Percentiles rank a stretch among this genome's conserved stretches.
Evolutionary conservation across 106 monocot species (phyloP).

Genomic region (Allium fistulosum): DNA sequence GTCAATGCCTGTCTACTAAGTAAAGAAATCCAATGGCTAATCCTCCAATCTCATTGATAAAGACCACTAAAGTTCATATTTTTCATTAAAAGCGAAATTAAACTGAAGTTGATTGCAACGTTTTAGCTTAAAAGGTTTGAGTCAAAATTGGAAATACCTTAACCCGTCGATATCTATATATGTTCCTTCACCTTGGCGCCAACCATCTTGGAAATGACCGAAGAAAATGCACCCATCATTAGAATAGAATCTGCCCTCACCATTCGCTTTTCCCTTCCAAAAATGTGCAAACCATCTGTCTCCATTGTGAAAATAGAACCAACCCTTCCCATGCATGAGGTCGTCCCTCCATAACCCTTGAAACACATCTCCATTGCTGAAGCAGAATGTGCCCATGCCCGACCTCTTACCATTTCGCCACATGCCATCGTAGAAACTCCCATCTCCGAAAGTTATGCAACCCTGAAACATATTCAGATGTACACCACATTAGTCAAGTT

Average conservation of each 20-base stretch:
- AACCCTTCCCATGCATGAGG: slow-evolving; percentile 97
- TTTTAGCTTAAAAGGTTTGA: not conserved
- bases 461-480: slow-evolving; percentile 36
- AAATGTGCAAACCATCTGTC: slow-evolving; percentile 95
- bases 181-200: slow-evolving; percentile 75
- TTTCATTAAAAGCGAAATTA: no score
- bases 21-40: no score
- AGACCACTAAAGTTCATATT: no score
- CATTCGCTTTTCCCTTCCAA: slow-evolving; percentile 93
- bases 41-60: no score
- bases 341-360: slow-evolving; percentile 97
- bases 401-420: slow-evolving; percentile 86
- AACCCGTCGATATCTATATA: slow-evolving; percentile 63
- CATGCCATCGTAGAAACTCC: slow-evolving; percentile 90
- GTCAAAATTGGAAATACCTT: slow-evolving; percentile 38
- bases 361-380: slow-evolving; percentile 92
- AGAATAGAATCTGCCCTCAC: slow-evolving; percentile 88
- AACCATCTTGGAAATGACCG: slow-evolving; percentile 77
- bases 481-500: no score
- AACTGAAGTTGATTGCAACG: no score
- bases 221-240: slow-evolving; percentile 62
- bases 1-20: no score
- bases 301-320: slow-evolving; percentile 93
- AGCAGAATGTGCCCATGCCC: slow-evolving; percentile 75
- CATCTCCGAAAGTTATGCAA: slow-evolving; percentile 52